Percentiles rank a stretch among this genome's conserved stretches.
These are phyloP conservation scores for Trichocomaceae sp. DNA, from an alignment of 2,329 filamentous ascomycete species.

Conservation along the genomic window DNA sequence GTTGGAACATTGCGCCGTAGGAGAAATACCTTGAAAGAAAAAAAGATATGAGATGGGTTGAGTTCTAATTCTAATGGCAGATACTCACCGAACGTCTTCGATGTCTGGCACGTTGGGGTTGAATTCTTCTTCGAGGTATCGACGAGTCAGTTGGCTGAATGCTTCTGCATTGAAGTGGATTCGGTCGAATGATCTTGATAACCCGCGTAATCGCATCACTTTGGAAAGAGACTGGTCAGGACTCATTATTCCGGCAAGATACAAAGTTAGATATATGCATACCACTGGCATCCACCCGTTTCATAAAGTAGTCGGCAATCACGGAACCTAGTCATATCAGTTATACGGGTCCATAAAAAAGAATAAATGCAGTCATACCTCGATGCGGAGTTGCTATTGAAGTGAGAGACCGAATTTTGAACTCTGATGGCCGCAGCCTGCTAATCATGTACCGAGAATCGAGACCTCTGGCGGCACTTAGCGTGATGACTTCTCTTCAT, in stretches of 20 bases:
- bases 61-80: background rate
- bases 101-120: conserved; percentile 54
- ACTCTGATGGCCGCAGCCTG: conserved; percentile 51
- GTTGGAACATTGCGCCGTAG: conserved; percentile 55
- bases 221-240: background rate
- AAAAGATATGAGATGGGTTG: conserved; percentile 10
- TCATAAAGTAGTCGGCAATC: conserved; percentile 56
- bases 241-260: background rate
- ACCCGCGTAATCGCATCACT: conserved; percentile 9
- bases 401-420: conserved; percentile 67
- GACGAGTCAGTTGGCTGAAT: conserved; percentile 55
- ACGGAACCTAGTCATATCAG: conserved; percentile 42
- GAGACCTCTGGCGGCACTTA: conserved; percentile 45
- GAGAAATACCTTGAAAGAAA: conserved; percentile 47
- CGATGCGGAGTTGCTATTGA: conserved; percentile 58
- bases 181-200: conserved; percentile 8
- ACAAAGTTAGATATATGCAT: conserved; percentile 12
- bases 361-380: conserved; percentile 27
- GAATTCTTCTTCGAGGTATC: conserved; percentile 53
- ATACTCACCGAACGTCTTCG: conserved; percentile 42
- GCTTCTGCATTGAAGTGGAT: conserved; percentile 8
- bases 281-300: conserved; percentile 48
- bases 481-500: background rate
- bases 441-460: conserved; percentile 61
- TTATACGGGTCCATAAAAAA: background rate